Conservation (phyloP, 495 filamentous ascomycete genomes). For the Oidiodendron maius region DNA sequence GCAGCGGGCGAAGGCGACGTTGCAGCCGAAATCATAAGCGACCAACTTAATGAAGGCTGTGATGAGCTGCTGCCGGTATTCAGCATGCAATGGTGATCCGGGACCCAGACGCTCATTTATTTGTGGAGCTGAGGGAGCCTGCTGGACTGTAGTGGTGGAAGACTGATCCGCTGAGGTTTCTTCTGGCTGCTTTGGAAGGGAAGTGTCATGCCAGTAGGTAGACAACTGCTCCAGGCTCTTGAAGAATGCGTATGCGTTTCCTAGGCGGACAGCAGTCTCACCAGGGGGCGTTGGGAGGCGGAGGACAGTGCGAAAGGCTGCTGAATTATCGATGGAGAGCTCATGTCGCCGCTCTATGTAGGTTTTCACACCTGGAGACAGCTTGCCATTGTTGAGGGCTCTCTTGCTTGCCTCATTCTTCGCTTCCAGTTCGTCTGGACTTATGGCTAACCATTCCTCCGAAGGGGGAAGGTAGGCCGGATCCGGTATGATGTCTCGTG, state of each 20-base stretch:
- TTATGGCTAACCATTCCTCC: constrained; percentile 37
- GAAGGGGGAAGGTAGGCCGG: constrained; percentile 39
- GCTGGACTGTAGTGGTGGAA: background rate
- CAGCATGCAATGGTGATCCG: constrained; percentile 69
- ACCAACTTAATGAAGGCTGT: constrained; percentile 71
- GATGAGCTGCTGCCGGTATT: constrained; percentile 64
- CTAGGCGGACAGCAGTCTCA: constrained; percentile 37
- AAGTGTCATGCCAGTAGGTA: constrained; percentile 47
- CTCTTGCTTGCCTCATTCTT: constrained; percentile 34
- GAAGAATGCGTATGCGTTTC: constrained; percentile 54
- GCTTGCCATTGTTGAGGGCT: constrained; percentile 36
- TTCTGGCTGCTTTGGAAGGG: constrained; percentile 19
- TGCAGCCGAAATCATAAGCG: constrained; percentile 74
- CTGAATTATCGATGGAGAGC: constrained; percentile 40
- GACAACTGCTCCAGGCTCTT: constrained; percentile 46
- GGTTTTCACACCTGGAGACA: constrained; percentile 42
- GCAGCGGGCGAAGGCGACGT: constrained; percentile 53
- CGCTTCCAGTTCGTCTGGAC: constrained; percentile 34
- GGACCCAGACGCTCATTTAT: constrained; percentile 30
- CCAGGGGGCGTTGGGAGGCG: constrained; percentile 42
- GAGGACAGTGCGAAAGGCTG: constrained; percentile 46
- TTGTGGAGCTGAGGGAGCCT: constrained; percentile 2
- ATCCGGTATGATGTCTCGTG: constrained; percentile 41
- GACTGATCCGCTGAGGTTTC: background rate
- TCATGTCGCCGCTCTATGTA: constrained; percentile 47